Base-by-base conservation (phyloP, 1,284 basidiomycete species). In the Puccinia novopanici region DNA sequence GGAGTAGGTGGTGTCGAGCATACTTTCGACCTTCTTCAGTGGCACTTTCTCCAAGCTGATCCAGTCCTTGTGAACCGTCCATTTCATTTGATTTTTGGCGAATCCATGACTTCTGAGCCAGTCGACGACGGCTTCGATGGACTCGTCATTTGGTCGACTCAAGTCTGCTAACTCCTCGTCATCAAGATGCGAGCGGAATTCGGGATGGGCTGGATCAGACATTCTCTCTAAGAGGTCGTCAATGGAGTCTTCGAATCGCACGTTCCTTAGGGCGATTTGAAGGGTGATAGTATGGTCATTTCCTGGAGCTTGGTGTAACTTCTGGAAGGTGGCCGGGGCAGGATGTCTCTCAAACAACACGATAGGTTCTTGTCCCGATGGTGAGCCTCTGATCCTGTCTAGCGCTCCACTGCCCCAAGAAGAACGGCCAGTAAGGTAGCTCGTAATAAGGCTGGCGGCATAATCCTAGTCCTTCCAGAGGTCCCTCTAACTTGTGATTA, bases 1-100 rank as follows among this genome's bases (percentile, higher is more conserved):
- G n/a, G 68, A 80, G 70, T 80, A 80, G 17, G 24, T 73, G 5
- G 78, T 65, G 48, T 80, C 45, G 34, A 80, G 68, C 78, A 80
- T 80, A 9, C 40, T 19, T 73, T 80, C 78, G 10, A 55, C 78
- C 61, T 72, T 63, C 37, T 40, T 59, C 48, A 80, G 54, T 2
- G 78, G 70, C 10, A 80, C 45, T 52, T 73, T 55, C 34, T 63
- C 55, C 15, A 80, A 37, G 30, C 37, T 80, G 48, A 80, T 50
- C 78, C 78, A 80, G 48, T 80, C 78, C 30, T 80, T 80, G 55
- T 50, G 57, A 9, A 17, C 30, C 24, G 65, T 73, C 68, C 68
- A 80, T 40, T 52, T 57, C 13, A 80, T 50, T 19, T 71, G 42
- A 22, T 48, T 3, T 27, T n/a, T 19, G 22, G 48, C 42, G 13